phyloP scores from a whole-genome alignment of 2,329 filamentous ascomycete genomes.

The Pyrenochaeta sp. region DNA sequence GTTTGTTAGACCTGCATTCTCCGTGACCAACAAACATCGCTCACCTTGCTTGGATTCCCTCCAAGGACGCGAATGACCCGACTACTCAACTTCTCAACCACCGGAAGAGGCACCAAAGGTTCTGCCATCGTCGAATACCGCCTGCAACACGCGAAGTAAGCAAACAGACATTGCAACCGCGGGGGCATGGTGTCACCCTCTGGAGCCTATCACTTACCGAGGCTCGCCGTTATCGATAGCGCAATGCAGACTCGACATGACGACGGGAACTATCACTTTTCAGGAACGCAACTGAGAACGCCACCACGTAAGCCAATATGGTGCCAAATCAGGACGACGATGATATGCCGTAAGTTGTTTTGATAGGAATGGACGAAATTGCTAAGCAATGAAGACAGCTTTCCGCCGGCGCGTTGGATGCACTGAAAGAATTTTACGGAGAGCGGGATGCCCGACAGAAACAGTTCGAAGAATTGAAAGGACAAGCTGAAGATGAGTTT shows the following conservation, averaged over 20 bases:
- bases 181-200: constrained; percentile 34
- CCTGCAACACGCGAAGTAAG: constrained; percentile 26
- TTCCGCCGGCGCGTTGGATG: constrained; percentile 70
- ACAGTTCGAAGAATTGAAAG: constrained; percentile 73
- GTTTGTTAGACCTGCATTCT: constrained; percentile 21
- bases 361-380: not conserved
- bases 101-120: constrained; percentile 70
- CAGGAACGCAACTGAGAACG: constrained; percentile 20
- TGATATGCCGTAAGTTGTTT: constrained; percentile 44
- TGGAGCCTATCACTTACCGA: constrained; percentile 27
- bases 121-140: constrained; percentile 63
- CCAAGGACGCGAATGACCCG: constrained; percentile 84
- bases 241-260: constrained; percentile 14
- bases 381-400: constrained; percentile 62
- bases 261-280: constrained; percentile 29
- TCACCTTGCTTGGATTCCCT: constrained; percentile 86
- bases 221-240: constrained; percentile 39
- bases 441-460: constrained; percentile 74
- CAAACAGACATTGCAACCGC: constrained; percentile 30
- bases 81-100: constrained; percentile 79
- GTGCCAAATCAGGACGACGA: constrained; percentile 41
- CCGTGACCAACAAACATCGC: constrained; percentile 9
- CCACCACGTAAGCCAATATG: constrained; percentile 26
- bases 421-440: constrained; percentile 76
- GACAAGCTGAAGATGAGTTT: constrained; percentile 65